phyloP scores from a whole-genome alignment of 2,329 filamentous ascomycete genomes.

The Colletotrichum lentis region DNA sequence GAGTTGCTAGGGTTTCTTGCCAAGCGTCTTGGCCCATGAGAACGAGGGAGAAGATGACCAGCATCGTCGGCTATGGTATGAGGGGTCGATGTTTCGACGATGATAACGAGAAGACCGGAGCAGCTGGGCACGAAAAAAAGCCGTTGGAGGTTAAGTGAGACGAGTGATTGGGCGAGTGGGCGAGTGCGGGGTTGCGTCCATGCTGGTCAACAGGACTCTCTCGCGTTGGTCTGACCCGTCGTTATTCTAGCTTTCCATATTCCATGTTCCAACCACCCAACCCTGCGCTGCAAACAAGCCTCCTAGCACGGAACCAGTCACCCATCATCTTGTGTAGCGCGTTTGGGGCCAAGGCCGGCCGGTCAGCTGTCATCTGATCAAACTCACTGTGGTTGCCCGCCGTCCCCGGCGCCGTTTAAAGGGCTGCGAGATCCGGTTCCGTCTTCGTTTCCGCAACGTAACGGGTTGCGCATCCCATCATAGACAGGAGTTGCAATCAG shows the following conservation, averaged over 20 bases:
- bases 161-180: background rate
- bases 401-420: background rate
- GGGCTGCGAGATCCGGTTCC: background rate
- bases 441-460: background rate
- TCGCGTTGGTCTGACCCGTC: background rate
- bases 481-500: background rate
- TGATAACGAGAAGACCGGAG: background rate
- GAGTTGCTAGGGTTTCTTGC: slow-evolving; percentile 14
- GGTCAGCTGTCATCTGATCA: slow-evolving; percentile 1
- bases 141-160: too few species aligned
- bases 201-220: background rate
- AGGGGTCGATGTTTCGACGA: background rate
- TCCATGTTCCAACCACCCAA: background rate
- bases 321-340: background rate
- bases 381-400: background rate
- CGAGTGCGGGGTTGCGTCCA: background rate
- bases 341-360: background rate
- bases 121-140: background rate
- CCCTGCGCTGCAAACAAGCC: background rate
- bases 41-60: background rate
- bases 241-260: background rate
- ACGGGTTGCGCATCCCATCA: background rate
- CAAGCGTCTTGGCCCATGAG: slow-evolving; percentile 28
- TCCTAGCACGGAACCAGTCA: background rate
- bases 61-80: background rate